Evolutionary conservation across 192 early-diverging fungal species (phyloP), one percentile per base, ranked within the genome.

Genomic region (Rhizophagus sp.): DNA sequence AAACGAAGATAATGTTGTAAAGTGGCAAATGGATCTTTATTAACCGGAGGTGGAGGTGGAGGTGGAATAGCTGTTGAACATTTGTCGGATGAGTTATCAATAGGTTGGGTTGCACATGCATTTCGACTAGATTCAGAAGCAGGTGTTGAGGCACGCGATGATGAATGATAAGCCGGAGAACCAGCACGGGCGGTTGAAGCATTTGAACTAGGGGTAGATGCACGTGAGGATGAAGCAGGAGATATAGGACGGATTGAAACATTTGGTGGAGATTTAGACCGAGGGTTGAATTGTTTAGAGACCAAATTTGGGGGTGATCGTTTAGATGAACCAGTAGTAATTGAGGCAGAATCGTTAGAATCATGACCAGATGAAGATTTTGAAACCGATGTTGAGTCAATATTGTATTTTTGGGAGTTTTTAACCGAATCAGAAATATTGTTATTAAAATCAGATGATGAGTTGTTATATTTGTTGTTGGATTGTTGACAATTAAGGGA

Each of bases 1-100:
- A 79, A 34, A 6, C 78, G 78, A 17, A 79, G 30, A 71, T 62
- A 79, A 57, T 79, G 67, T 79, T 70, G 65, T 12, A 70, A 34
- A 25, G 30, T 36, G 15, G 78, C 30, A 7, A 61, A 12, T 25
- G 65, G 9, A 44, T 68, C 76, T 15, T 68, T 68, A n/a, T 50
- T 30, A 24, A 19, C 27, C 39, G 64, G 36, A 13, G 76, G 62
- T 52, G 76, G 67, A 27, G 78, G 78, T n/a, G 50, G 17, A 41
- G 67, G 36, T 5, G 76, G 65, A 13, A 62, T 69, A 30, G 34
- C 36, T n/a, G 68, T 36, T 10, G 74, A 36, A 36, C 8, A 39
- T 1, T 77, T 47, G 8, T 27, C n/a, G 34, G 49, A 79, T 52
- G 30, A 65, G 5, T 62, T 5, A 39, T 69, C 36, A 25, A 25